phyloP scores from a whole-genome alignment of 345 rosid genomes.

The Hevea brasiliensis region DNA sequence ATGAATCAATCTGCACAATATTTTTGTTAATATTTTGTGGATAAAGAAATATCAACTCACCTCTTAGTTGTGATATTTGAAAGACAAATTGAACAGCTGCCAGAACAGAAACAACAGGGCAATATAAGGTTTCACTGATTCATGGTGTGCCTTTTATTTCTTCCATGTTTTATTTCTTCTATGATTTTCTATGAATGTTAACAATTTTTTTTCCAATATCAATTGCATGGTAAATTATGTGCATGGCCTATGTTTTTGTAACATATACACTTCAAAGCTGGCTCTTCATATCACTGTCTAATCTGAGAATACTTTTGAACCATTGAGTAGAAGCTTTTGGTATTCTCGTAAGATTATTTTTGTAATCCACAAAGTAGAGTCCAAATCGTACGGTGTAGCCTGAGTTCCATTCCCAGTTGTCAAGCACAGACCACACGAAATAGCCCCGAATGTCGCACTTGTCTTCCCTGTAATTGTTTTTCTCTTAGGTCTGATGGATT shows the following conservation, averaged over 20 bases:
- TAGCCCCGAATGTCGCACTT: constrained; percentile 65
- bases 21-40: no score
- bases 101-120: no score
- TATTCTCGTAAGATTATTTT: constrained; percentile 70
- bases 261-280: constrained; percentile 11
- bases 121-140: no score
- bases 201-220: neutral
- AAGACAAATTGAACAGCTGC: no score
- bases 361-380: constrained; percentile 75
- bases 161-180: neutral
- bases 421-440: constrained; percentile 86
- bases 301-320: constrained; percentile 60
- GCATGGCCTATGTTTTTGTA: neutral
- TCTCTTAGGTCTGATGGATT: constrained; percentile 1
- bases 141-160: no score
- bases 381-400: constrained; percentile 90
- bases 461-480: constrained; percentile 48
- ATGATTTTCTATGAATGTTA: neutral
- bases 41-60: no score
- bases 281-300: constrained; percentile 15
- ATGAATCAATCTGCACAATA: no score
- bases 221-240: neutral
- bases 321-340: constrained; percentile 78
- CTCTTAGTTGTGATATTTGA: no score
- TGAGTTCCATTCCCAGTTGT: constrained; percentile 96